A percentile compares a stretch with the other conserved stretches of the same genome.
phyloP scores from a whole-genome alignment of 768 basidiomycete species.

The Plicaturopsis crispa region DNA sequence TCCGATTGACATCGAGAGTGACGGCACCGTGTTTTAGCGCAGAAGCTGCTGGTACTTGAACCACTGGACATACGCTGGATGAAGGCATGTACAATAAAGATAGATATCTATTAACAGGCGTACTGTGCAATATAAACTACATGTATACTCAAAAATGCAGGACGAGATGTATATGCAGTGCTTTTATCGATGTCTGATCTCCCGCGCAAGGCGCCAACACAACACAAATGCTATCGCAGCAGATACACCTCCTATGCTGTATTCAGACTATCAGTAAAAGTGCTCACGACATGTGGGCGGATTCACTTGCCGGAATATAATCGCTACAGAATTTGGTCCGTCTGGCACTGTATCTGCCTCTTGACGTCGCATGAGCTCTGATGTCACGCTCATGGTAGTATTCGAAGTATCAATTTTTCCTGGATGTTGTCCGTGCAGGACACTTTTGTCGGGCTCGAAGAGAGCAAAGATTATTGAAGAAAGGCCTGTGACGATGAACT shows the following conservation, averaged over 20 bases:
- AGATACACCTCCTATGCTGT: constrained; percentile 50
- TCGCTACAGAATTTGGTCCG: constrained; percentile 63
- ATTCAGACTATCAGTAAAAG: constrained; percentile 1
- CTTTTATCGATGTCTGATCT: constrained; percentile 38
- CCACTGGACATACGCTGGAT: no score
- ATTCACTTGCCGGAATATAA: constrained; percentile 67
- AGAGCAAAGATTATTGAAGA: constrained; percentile 83
- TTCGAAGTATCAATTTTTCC: constrained; percentile 4
- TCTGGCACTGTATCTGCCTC: constrained; percentile 16
- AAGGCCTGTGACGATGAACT: constrained; percentile 86
- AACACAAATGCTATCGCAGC: constrained; percentile 49
- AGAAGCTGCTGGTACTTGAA: no score
- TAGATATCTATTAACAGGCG: no score
- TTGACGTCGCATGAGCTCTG: constrained; percentile 8
- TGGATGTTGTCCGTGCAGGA: constrained; percentile 24
- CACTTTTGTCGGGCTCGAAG: constrained; percentile 57
- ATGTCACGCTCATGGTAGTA: constrained; percentile 3
- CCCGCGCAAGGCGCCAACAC: constrained; percentile 44
- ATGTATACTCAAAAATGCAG: no score
- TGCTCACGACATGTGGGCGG: constrained; percentile 1
- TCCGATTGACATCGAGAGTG: constrained; percentile 80
- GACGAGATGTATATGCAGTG: no score
- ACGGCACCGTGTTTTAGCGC: constrained; percentile 69
- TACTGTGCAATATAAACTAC: no score
- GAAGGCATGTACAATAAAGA: no score